Conservation (phyloP, 768 basidiomycete genomes). For the Lactarius psammicola region DNA sequence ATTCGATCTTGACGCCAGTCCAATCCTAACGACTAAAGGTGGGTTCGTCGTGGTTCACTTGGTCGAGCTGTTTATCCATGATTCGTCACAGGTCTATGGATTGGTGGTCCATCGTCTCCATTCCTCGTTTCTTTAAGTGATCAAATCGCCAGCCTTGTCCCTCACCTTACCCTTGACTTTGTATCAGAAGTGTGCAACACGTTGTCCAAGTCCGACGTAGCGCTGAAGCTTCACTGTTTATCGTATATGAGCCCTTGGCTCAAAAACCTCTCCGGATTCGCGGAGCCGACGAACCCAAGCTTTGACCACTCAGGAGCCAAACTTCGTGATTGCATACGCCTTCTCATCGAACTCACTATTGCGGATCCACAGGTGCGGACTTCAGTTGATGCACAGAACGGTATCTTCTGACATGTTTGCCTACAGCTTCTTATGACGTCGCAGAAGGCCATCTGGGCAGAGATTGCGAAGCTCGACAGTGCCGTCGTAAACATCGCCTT, state of each 20-base stretch:
- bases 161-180: slow-evolving; percentile 85
- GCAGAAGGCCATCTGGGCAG: slow-evolving; percentile 75
- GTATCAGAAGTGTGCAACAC: slow-evolving; percentile 77
- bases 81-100: slow-evolving; percentile 42
- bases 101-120: slow-evolving; percentile 46
- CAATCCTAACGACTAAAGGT: slow-evolving; percentile 72
- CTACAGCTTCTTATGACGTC: slow-evolving; percentile 59
- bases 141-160: slow-evolving; percentile 66
- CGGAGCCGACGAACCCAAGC: slow-evolving; percentile 63
- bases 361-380: slow-evolving; percentile 63
- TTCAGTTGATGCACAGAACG: not conserved
- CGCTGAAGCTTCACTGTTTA: slow-evolving; percentile 68
- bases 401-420: not conserved
- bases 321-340: slow-evolving; percentile 78
- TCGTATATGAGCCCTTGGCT: slow-evolving; percentile 90
- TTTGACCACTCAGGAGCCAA: slow-evolving; percentile 72
- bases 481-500: slow-evolving; percentile 68
- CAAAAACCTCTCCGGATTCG: slow-evolving; percentile 69
- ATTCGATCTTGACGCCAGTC: slow-evolving; percentile 72
- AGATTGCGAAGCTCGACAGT: slow-evolving; percentile 68
- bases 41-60: slow-evolving; percentile 23
- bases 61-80: slow-evolving; percentile 6
- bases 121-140: slow-evolving; percentile 70
- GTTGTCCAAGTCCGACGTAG: slow-evolving; percentile 48
- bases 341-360: slow-evolving; percentile 71